Evolutionary conservation across 192 early-diverging fungal genomes (phyloP), one percentile per base, ranked within the genome.

Genomic region (Powellomyces hirtus): DNA sequence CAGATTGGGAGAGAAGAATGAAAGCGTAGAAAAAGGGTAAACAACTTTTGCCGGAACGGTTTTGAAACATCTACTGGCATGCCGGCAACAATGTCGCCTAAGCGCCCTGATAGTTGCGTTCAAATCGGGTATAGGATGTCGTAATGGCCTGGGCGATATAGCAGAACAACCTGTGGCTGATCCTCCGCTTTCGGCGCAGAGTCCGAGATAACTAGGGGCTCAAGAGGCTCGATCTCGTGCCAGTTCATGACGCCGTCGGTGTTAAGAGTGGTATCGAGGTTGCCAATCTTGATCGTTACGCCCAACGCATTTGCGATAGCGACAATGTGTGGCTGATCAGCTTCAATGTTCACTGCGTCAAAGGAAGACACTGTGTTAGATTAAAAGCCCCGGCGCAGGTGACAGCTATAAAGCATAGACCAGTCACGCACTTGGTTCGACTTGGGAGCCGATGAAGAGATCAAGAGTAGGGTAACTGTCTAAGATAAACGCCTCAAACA

Each of bases 101-200:
- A n/a, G n/a, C n/a, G n/a, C n/a, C n/a, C n/a, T n/a, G n/a, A n/a
- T n/a, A n/a, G n/a, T n/a, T n/a, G n/a, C n/a, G n/a, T n/a, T n/a
- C n/a, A n/a, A n/a, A n/a, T n/a, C n/a, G n/a, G n/a, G 77, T 87
- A 92, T 40, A 91, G 52, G 64, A 92, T 86, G 73, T 92, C 91
- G 66, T 92, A 91, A 70, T 92, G 91, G 29, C 81, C 78, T 30
- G 79, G 76, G 4, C 85, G 55, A 62, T 77, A 81, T 31, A 81
- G 57, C 31, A 86, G 59, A 38, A 53, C 58, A 13, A 77, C 53
- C 50, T 81, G 52, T 2, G 33, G 59, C 3, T 2, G 36, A 20
- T 33, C 33, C 26, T 2, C 16, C n/a, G n/a, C 46, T 5, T 24
- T 24, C n/a, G 2, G n/a, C 69, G 77, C 34, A 24, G 31, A 31